phyloP scores from a whole-genome alignment of 352 stramenopile genomes.

The Phytopythium kandeliae region DNA sequence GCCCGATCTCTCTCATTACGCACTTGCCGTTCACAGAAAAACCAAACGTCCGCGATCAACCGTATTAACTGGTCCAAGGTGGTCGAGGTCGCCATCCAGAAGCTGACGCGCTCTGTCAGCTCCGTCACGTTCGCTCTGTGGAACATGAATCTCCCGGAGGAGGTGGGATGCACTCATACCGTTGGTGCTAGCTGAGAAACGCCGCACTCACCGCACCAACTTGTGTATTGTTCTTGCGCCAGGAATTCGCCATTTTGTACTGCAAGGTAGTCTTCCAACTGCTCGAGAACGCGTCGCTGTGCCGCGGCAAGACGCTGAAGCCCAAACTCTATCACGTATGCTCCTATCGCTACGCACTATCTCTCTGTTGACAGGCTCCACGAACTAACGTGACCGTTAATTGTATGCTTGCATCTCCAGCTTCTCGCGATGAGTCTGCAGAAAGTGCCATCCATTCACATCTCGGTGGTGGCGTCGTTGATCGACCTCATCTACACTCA shows the following conservation, averaged over 20 bases:
- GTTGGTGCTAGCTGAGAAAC: neutral
- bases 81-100: constrained; percentile 47
- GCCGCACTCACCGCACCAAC: neutral
- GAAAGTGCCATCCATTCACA: constrained; percentile 58
- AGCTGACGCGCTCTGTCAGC: constrained; percentile 56
- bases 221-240: neutral
- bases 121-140: constrained; percentile 63
- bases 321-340: constrained; percentile 64
- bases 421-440: constrained; percentile 53
- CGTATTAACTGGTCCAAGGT: constrained; percentile 63
- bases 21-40: too few relatives aligned
- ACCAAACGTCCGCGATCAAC: constrained; percentile 24
- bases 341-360: neutral
- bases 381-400: neutral
- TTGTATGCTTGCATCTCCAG: constrained; percentile 14
- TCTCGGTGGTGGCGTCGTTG: constrained; percentile 62
- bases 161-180: constrained; percentile 20
- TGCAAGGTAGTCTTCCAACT: constrained; percentile 64
- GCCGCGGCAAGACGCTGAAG: constrained; percentile 54
- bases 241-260: constrained; percentile 77
- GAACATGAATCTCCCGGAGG: constrained; percentile 76
- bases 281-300: constrained; percentile 56
- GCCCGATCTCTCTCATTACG: too few relatives aligned
- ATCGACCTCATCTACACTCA: constrained; percentile 73
- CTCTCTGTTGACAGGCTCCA: neutral